phyloP scores from a whole-genome alignment of 441 rosid species.

The Gossypium gossypioides region DNA sequence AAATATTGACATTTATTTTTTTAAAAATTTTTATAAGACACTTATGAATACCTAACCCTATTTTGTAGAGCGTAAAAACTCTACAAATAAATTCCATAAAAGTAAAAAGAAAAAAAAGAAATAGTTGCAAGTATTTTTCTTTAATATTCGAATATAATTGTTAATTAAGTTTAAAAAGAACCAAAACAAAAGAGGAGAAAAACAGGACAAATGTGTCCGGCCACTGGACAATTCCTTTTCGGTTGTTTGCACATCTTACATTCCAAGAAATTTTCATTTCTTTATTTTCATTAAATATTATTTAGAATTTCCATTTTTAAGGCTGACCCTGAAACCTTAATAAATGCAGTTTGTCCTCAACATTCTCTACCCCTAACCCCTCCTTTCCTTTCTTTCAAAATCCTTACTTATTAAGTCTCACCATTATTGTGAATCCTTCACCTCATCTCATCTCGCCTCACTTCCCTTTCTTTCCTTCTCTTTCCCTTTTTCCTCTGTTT shows the following conservation, averaged over 20 bases:
- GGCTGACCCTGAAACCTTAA: slow-evolving; percentile 49
- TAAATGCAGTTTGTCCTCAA: slow-evolving; percentile 59
- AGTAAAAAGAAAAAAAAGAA: too few relatives aligned
- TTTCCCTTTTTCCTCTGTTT: not conserved
- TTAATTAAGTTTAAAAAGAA: not conserved
- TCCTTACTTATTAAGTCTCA: slow-evolving; percentile 4
- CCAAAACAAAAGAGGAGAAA: slow-evolving; percentile 14
- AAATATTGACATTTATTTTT: too few relatives aligned
- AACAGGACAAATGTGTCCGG: slow-evolving; percentile 21
- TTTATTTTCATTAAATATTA: not conserved
- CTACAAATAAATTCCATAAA: too few relatives aligned
- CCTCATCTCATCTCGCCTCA: too few relatives aligned
- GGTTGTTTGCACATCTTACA: slow-evolving; percentile 11
- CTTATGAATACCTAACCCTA: too few relatives aligned
- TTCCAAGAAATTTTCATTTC: not conserved
- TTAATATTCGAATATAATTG: too few relatives aligned
- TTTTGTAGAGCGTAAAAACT: too few relatives aligned
- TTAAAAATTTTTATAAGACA: too few relatives aligned
- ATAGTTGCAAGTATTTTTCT: not conserved
- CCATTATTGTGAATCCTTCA: slow-evolving; percentile 21
- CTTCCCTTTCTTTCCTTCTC: not conserved
- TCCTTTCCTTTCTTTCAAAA: not conserved
- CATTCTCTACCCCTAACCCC: slow-evolving; percentile 35
- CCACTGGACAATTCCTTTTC: slow-evolving; percentile 18
- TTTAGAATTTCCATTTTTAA: not conserved